These are phyloP conservation scores for Neofusicoccum cordaticola DNA, from an alignment of 2,329 filamentous ascomycete genomes.

Conservation along the genomic window DNA sequence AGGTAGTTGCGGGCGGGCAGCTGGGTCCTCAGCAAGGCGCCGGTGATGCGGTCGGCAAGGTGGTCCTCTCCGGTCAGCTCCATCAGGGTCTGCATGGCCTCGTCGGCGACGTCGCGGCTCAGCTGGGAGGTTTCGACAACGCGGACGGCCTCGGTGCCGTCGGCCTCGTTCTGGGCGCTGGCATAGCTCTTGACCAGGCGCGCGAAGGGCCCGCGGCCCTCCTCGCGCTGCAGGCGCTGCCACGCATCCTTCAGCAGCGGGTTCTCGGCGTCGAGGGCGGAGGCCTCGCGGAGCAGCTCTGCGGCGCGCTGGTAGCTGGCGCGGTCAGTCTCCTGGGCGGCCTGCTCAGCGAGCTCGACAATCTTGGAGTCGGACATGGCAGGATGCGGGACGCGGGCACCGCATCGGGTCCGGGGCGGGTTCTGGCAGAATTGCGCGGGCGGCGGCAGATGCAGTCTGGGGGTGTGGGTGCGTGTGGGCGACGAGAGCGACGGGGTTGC, in stretches of 20 bases:
- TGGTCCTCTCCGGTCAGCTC: conserved; percentile 41
- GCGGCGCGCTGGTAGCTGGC: conserved; percentile 39
- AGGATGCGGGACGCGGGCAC: neutral
- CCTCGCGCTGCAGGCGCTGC: conserved; percentile 39
- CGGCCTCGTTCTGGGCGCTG: conserved; percentile 33
- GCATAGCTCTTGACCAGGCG: conserved; percentile 36
- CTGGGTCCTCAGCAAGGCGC: conserved; percentile 33
- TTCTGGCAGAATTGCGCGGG: too few species aligned
- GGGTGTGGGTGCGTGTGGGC: neutral
- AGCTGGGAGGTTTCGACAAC: conserved; percentile 27
- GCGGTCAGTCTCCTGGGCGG: conserved; percentile 20
- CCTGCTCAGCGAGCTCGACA: conserved; percentile 15
- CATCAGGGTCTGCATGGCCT: conserved; percentile 43
- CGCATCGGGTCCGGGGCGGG: neutral
- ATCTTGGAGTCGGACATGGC: conserved; percentile 14
- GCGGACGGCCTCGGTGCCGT: conserved; percentile 40
- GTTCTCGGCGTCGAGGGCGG: conserved; percentile 42
- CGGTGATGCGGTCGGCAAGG: conserved; percentile 40
- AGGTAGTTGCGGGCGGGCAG: conserved; percentile 39
- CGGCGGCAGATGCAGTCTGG: neutral
- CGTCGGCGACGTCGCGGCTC: conserved; percentile 36
- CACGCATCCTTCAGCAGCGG: conserved; percentile 40
- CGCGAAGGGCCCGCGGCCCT: conserved; percentile 34
- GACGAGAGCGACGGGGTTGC: neutral
- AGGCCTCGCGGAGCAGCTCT: conserved; percentile 43